Conservation (phyloP, 139 green algal species). For the Coccomyxa sp. region DNA sequence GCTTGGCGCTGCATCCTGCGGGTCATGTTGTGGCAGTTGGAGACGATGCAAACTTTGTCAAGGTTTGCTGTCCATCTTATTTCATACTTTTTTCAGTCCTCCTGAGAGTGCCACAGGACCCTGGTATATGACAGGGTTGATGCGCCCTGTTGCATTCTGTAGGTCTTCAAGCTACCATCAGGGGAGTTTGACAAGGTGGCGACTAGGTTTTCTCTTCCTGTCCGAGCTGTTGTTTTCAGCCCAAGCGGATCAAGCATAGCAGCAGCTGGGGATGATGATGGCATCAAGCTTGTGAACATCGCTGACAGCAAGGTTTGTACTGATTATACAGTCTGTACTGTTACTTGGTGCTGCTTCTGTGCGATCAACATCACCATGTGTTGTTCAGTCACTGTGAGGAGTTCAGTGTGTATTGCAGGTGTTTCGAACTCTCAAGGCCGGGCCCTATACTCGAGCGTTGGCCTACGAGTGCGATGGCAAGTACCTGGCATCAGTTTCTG, state of each 20-base stretch:
- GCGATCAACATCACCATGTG: neutral
- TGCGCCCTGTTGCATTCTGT: constrained; percentile 5
- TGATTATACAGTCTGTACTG: neutral
- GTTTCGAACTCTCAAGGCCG: constrained; percentile 35
- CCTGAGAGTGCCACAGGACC: neutral
- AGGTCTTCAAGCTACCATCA: constrained; percentile 46
- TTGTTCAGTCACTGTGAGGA: neutral
- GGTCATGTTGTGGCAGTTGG: constrained; percentile 8
- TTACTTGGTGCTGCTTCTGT: neutral
- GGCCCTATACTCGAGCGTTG: constrained; percentile 59
- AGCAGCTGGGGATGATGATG: constrained; percentile 69
- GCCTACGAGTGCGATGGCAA: constrained; percentile 75
- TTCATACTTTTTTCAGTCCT: neutral
- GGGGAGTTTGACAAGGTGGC: constrained; percentile 46
- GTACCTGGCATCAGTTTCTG: constrained; percentile 54
- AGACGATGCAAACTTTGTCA: constrained; percentile 43
- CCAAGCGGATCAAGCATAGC: constrained; percentile 60
- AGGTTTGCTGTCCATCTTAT: constrained; percentile 15
- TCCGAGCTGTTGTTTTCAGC: constrained; percentile 56
- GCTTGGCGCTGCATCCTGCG: neutral
- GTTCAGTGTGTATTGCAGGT: constrained; percentile 14
- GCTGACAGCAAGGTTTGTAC: constrained; percentile 34
- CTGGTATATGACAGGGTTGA: neutral
- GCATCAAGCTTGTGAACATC: constrained; percentile 71
- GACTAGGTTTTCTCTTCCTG: constrained; percentile 69